Conservation (phyloP, 805 yeast genomes). For the Teunomyces kruisii region DNA sequence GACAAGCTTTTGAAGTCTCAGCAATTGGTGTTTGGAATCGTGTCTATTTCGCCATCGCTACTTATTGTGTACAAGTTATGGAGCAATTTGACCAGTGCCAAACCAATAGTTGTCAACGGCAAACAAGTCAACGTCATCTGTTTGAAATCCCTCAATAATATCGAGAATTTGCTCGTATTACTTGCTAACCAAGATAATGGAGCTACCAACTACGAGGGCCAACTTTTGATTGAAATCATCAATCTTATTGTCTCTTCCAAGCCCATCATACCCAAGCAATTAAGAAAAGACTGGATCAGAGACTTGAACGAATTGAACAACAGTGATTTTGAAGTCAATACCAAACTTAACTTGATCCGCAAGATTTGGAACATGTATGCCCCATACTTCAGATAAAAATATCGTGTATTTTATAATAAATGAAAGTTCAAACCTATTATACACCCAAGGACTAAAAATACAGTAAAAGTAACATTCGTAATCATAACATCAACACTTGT, state of each 20-base stretch:
- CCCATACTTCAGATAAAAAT: slow-evolving; percentile 26
- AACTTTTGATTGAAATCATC: slow-evolving; percentile 64
- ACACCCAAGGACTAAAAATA: not conserved
- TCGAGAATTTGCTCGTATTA: slow-evolving; percentile 51
- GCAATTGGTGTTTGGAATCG: slow-evolving; percentile 88
- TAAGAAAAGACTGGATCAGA: slow-evolving; percentile 55
- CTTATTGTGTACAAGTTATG: slow-evolving; percentile 53
- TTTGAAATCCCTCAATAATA: slow-evolving; percentile 51
- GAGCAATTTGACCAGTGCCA: slow-evolving; percentile 34
- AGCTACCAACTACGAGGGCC: slow-evolving; percentile 47
- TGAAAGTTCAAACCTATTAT: slow-evolving; percentile 1
- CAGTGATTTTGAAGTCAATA: slow-evolving; percentile 29
- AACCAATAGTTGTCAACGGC: slow-evolving; percentile 31
- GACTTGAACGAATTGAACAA: slow-evolving; percentile 64
- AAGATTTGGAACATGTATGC: slow-evolving; percentile 67
- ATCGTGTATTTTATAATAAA: not conserved
- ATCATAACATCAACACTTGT: not conserved
- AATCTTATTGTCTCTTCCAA: slow-evolving; percentile 53
- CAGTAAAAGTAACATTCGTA: not conserved
- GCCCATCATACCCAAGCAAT: slow-evolving; percentile 48
- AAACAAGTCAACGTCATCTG: slow-evolving; percentile 35
- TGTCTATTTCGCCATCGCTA: slow-evolving; percentile 82
- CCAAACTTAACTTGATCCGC: slow-evolving; percentile 48
- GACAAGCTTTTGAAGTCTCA: slow-evolving; percentile 87
- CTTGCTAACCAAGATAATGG: slow-evolving; percentile 9